A percentile compares a stretch with the other conserved stretches of the same genome.
Conservation (phyloP, 768 basidiomycete species). For the Lactarius pseudohatsudake region DNA sequence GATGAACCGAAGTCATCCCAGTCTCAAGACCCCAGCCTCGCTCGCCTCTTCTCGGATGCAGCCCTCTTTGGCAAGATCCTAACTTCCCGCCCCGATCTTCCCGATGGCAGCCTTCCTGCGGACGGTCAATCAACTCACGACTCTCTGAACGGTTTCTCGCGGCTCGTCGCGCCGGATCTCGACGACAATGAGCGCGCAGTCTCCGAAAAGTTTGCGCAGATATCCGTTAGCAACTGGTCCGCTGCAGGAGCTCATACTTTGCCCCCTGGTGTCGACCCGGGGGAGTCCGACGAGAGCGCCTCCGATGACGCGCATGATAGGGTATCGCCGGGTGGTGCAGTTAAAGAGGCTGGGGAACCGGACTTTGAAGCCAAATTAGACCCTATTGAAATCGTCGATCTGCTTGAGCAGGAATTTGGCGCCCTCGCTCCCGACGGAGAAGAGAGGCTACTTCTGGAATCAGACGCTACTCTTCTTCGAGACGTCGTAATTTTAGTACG, state of each 20-base stretch:
- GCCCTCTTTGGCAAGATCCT: slow-evolving; percentile 42
- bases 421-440: slow-evolving; percentile 44
- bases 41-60: slow-evolving; percentile 42
- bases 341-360: neutral
- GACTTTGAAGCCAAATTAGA: slow-evolving; percentile 37
- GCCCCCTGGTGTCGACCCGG: slow-evolving; percentile 5
- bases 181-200: slow-evolving; percentile 38
- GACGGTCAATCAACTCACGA: slow-evolving; percentile 27
- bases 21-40: slow-evolving; percentile 33
- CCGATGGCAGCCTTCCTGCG: neutral
- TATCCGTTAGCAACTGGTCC: slow-evolving; percentile 40
- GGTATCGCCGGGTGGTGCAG: neutral
- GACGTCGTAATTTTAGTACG: slow-evolving; percentile 50
- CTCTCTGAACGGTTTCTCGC: slow-evolving; percentile 38
- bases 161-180: slow-evolving; percentile 45
- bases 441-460: slow-evolving; percentile 53
- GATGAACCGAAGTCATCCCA: neutral
- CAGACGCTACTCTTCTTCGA: slow-evolving; percentile 49
- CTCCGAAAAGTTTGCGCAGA: slow-evolving; percentile 40
- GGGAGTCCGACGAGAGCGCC: slow-evolving; percentile 24
- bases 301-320: slow-evolving; percentile 33
- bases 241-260: slow-evolving; percentile 25
- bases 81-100: slow-evolving; percentile 13
- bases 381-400: slow-evolving; percentile 47
- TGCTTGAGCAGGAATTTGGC: slow-evolving; percentile 60